Evolutionary conservation across 306 rosid genomes (phyloP).

Genomic region (Rubus idaeus): DNA sequence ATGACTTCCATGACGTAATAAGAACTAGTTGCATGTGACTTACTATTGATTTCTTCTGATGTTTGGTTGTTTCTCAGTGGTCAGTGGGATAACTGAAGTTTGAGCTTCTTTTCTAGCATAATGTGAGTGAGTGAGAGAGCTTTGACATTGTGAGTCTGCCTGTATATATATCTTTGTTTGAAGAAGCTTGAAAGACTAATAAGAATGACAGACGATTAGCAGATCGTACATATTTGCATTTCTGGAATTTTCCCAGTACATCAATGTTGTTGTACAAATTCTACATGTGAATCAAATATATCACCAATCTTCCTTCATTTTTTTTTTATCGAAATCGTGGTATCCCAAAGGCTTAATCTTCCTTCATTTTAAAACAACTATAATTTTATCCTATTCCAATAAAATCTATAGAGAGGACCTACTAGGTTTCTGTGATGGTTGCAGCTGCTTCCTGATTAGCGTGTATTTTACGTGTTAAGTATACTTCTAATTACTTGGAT

Average conservation of each 20-base stretch:
- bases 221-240: background rate
- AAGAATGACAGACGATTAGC: background rate
- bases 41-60: background rate
- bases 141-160: slow-evolving; percentile 30
- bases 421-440: slow-evolving; percentile 7
- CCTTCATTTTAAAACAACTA: background rate
- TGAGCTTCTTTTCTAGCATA: slow-evolving; percentile 8
- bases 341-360: too few relatives aligned
- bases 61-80: slow-evolving; percentile 20
- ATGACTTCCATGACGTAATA: background rate
- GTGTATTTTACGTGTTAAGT: too few relatives aligned
- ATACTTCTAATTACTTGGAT: too few relatives aligned
- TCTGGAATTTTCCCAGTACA: background rate
- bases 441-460: slow-evolving; percentile 41
- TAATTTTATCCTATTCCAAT: background rate
- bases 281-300: background rate
- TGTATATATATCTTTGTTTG: slow-evolving; percentile 33
- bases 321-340: too few relatives aligned
- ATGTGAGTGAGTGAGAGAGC: slow-evolving; percentile 5
- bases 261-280: background rate
- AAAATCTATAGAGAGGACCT: background rate
- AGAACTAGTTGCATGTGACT: slow-evolving; percentile 1
- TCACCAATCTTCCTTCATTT: background rate
- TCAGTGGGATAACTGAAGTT: slow-evolving; percentile 22
- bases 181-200: slow-evolving; percentile 4